A percentile compares a stretch with the other conserved stretches of the same genome.
These are phyloP conservation scores for Cladophialophora immunda DNA, from an alignment of 2,329 filamentous ascomycete genomes.

Conservation along the genomic window DNA sequence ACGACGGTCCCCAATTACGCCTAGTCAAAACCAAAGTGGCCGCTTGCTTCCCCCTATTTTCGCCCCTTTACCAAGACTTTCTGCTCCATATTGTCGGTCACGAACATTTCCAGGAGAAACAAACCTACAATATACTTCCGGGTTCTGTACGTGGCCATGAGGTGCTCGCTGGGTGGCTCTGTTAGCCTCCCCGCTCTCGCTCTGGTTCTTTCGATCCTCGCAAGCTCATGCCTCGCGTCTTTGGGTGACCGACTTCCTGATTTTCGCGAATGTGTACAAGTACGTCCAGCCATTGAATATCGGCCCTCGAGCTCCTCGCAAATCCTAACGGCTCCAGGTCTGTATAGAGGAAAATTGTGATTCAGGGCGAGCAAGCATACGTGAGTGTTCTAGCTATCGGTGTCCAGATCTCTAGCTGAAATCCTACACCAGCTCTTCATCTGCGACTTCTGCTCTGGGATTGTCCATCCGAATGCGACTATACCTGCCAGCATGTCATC, in stretches of 20 bases:
- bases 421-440: slow-evolving; percentile 70
- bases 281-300: slow-evolving; percentile 51
- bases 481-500: slow-evolving; percentile 94
- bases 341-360: slow-evolving; percentile 84
- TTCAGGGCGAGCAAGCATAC: slow-evolving; percentile 70
- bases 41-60: neutral
- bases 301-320: neutral
- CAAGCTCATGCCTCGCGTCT: slow-evolving; percentile 64
- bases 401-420: slow-evolving; percentile 36
- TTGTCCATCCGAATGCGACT: slow-evolving; percentile 94
- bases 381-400: slow-evolving; percentile 62
- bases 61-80: neutral
- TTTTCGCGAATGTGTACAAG: slow-evolving; percentile 86
- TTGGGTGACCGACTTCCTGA: slow-evolving; percentile 85
- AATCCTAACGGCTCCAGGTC: slow-evolving; percentile 62
- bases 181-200: neutral
- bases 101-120: neutral
- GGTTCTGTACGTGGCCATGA: neutral
- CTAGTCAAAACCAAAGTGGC: neutral
- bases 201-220: slow-evolving; percentile 9
- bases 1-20: neutral
- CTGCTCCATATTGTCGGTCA: neutral
- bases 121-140: neutral
- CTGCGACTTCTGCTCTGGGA: slow-evolving; percentile 90
- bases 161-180: neutral